Evolutionary conservation across 768 basidiomycete genomes (phyloP).

Genomic region (Stropharia rugosoannulata): DNA sequence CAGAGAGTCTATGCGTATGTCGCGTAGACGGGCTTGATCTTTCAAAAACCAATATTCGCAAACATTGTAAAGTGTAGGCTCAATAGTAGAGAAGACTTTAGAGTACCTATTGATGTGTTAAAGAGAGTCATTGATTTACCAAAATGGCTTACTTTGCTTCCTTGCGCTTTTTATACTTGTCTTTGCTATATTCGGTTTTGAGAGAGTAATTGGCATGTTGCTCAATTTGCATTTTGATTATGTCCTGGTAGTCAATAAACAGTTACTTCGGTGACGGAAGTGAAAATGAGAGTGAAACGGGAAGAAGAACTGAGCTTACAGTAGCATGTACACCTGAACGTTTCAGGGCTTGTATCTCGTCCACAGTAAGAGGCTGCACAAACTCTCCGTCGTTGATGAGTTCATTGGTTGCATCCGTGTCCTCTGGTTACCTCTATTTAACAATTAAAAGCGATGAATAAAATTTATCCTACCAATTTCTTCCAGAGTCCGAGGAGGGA

Average conservation of each 20-base stretch:
- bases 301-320: constrained; percentile 36
- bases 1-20: constrained; percentile 84
- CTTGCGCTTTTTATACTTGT: constrained; percentile 96
- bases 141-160: constrained; percentile 79
- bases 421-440: constrained; percentile 59
- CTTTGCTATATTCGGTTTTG: constrained; percentile 98
- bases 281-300: constrained; percentile 15
- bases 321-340: constrained; percentile 78
- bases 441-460: not conserved
- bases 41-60: constrained; percentile 88
- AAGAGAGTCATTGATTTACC: not conserved
- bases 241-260: constrained; percentile 61
- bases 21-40: constrained; percentile 77
- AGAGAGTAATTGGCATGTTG: constrained; percentile 88
- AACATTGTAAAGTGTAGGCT: constrained; percentile 86
- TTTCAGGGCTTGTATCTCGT: constrained; percentile 84
- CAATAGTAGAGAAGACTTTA: constrained; percentile 83
- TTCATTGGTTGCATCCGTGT: constrained; percentile 96
- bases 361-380: constrained; percentile 79
- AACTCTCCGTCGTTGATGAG: constrained; percentile 86
- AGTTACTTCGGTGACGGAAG: constrained; percentile 10
- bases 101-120: constrained; percentile 59
- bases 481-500: constrained; percentile 63
- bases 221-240: constrained; percentile 93
- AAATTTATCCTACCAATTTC: constrained; percentile 63